Evolutionary conservation across 169 alveolate genomes (phyloP).

Genomic region (Blepharisma undulans): DNA sequence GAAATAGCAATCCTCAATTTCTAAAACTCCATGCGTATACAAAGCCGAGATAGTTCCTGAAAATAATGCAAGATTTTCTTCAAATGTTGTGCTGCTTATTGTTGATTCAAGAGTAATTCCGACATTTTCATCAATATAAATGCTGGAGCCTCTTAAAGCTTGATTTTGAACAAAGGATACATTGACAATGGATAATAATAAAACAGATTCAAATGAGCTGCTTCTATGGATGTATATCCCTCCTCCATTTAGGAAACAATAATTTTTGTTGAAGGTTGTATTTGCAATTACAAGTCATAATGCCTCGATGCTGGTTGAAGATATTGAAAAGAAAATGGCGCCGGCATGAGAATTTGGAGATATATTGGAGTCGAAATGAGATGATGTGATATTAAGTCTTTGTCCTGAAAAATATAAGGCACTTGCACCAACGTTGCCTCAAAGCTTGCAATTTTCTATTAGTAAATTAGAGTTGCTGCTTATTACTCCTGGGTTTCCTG

Average conservation of each 20-base stretch:
- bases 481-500: too few species aligned
- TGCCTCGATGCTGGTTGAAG: neutral
- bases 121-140: neutral
- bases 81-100: too few species aligned
- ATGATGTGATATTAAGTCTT: too few species aligned
- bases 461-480: too few species aligned
- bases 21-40: neutral
- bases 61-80: neutral
- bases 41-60: neutral
- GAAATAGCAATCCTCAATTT: neutral
- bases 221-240: neutral
- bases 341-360: neutral
- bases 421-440: too few species aligned
- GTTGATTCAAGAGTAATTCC: neutral
- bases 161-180: too few species aligned
- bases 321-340: neutral
- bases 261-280: neutral
- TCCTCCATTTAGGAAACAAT: neutral
- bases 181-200: too few species aligned
- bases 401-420: too few species aligned
- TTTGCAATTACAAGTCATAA: neutral
- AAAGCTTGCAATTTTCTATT: too few species aligned
- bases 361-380: too few species aligned
- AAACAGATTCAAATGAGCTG: too few species aligned
- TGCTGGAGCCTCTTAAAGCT: neutral